Percentiles rank a stretch among this genome's conserved stretches.
These are phyloP conservation scores for Vanrija humicola DNA, from an alignment of 1,284 basidiomycete genomes.

Conservation along the genomic window DNA sequence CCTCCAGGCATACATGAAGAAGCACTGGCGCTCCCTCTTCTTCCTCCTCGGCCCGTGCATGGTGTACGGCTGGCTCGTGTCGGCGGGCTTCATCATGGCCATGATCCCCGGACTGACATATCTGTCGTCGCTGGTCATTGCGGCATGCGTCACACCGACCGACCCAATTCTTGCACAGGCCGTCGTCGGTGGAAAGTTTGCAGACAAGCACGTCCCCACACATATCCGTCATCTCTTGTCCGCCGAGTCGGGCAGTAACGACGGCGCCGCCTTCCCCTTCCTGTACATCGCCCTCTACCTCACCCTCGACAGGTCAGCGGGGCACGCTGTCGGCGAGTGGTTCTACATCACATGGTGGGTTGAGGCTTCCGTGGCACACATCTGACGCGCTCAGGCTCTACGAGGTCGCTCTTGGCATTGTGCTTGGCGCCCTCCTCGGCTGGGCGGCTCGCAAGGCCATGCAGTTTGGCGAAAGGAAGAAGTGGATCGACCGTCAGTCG, in stretches of 20 bases:
- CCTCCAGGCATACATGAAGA: slow-evolving; percentile 68
- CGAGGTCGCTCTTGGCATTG: slow-evolving; percentile 73
- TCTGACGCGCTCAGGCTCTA: slow-evolving; percentile 50
- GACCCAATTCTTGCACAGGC: slow-evolving; percentile 66
- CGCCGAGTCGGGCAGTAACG: slow-evolving; percentile 88
- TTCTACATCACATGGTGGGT: slow-evolving; percentile 70
- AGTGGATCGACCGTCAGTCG: slow-evolving; percentile 92
- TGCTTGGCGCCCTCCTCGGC: slow-evolving; percentile 76
- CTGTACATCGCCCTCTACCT: slow-evolving; percentile 86
- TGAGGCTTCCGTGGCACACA: not conserved
- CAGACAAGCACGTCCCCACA: slow-evolving; percentile 95
- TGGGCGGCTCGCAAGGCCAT: slow-evolving; percentile 84
- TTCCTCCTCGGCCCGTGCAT: slow-evolving; percentile 86
- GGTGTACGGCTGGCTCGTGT: slow-evolving; percentile 82
- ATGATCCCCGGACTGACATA: slow-evolving; percentile 82
- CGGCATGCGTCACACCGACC: slow-evolving; percentile 92
- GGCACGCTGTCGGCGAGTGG: slow-evolving; percentile 60
- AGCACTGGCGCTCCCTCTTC: slow-evolving; percentile 83
- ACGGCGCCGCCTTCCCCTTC: slow-evolving; percentile 95
- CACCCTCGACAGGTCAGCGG: slow-evolving; percentile 64
- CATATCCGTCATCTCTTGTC: slow-evolving; percentile 90
- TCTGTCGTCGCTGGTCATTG: slow-evolving; percentile 79
- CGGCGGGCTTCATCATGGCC: slow-evolving; percentile 78
- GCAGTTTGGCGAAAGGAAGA: slow-evolving; percentile 86
- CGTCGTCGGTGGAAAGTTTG: slow-evolving; percentile 93